Conservation (phyloP, 2,329 filamentous ascomycete species). For the Exutisphaerella laricina region DNA sequence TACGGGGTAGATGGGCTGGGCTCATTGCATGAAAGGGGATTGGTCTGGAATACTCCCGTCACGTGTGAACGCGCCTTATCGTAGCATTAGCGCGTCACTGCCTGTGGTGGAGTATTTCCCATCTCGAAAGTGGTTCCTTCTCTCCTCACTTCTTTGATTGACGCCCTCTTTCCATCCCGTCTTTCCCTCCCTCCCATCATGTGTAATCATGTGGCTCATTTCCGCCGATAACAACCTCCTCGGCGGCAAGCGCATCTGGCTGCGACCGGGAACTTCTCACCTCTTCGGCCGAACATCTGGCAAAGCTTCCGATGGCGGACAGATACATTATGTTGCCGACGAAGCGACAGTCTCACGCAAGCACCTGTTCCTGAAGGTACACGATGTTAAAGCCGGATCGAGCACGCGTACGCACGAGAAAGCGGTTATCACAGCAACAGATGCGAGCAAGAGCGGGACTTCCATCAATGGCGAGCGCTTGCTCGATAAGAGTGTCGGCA, state of each 20-base stretch:
- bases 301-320: conserved; percentile 37
- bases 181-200: not conserved
- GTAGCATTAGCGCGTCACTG: too few species aligned
- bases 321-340: conserved; percentile 57
- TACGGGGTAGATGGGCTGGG: too few species aligned
- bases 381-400: conserved; percentile 58
- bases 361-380: conserved; percentile 74
- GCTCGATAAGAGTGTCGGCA: conserved; percentile 50
- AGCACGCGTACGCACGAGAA: conserved; percentile 54
- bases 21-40: too few species aligned
- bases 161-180: too few species aligned
- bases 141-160: too few species aligned
- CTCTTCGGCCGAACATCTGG: conserved; percentile 63
- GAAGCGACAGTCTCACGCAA: conserved; percentile 83
- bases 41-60: too few species aligned
- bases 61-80: too few species aligned
- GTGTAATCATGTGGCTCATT: conserved; percentile 46
- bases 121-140: too few species aligned
- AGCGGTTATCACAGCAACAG: conserved; percentile 67
- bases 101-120: too few species aligned
- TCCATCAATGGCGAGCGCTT: conserved; percentile 63
- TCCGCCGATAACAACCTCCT: conserved; percentile 52
- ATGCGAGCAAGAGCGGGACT: conserved; percentile 83
- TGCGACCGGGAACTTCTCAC: conserved; percentile 26
- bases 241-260: conserved; percentile 37